Percentiles rank a stretch among this genome's conserved stretches.
These are phyloP conservation scores for Aspergillus heteromorphus DNA, from an alignment of 495 filamentous ascomycete genomes.

Conservation along the genomic window DNA sequence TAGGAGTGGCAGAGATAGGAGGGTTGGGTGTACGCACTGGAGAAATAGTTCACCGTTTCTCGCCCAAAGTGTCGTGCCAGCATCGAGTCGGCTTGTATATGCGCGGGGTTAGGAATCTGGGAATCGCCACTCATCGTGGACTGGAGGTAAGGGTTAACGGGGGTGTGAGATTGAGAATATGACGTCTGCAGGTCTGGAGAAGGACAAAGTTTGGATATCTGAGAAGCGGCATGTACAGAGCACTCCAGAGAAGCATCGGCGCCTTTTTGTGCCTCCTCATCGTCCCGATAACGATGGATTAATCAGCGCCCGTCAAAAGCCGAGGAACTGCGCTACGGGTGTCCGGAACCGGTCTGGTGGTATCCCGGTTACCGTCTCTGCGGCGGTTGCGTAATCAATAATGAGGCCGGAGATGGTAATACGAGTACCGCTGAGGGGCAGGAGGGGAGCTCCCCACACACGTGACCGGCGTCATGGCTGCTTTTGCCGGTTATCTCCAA, in stretches of 20 bases:
- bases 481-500: constrained; percentile 10
- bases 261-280: not conserved
- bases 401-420: constrained; percentile 11
- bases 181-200: not conserved
- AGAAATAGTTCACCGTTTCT: constrained; percentile 94
- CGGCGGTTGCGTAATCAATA: constrained; percentile 9
- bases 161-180: not conserved
- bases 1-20: not conserved
- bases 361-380: constrained; percentile 11
- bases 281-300: constrained; percentile 6
- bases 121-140: constrained; percentile 27
- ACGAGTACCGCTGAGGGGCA: constrained; percentile 20
- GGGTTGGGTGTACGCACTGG: constrained; percentile 45
- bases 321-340: constrained; percentile 1
- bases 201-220: not conserved
- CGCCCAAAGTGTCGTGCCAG: constrained; percentile 81
- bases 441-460: constrained; percentile 33
- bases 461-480: constrained; percentile 28
- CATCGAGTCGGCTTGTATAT: constrained; percentile 71
- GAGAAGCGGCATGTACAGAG: not conserved
- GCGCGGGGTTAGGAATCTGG: constrained; percentile 50
- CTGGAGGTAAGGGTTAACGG: not conserved
- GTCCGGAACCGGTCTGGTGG: not conserved
- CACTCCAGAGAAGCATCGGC: not conserved
- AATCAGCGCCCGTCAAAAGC: constrained; percentile 1